These are phyloP conservation scores for Salix arbutifolia DNA, from an alignment of 345 rosid genomes.

Conservation along the genomic window DNA sequence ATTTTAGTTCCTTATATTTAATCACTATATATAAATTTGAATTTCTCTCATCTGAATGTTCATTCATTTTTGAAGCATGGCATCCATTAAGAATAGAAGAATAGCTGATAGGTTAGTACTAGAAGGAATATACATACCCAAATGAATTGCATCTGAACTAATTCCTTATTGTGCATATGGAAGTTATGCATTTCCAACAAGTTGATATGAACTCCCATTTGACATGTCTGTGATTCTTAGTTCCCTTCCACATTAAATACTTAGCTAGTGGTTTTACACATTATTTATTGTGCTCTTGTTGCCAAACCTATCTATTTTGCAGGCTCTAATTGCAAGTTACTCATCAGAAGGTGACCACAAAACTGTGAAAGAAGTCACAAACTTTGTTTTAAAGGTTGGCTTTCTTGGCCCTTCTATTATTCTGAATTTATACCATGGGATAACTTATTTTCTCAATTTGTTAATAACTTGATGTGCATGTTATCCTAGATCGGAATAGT, in stretches of 20 bases:
- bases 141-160: neutral
- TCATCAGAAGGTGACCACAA: constrained; percentile 63
- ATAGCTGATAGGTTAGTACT: neutral
- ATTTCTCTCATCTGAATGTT: neutral
- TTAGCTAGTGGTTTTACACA: neutral
- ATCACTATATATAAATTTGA: neutral
- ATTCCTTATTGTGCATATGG: neutral
- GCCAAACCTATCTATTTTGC: constrained; percentile 6
- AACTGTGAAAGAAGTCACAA: constrained; percentile 61
- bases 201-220: neutral
- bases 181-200: neutral
- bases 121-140: neutral
- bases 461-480: constrained; percentile 5
- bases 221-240: neutral
- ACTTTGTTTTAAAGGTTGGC: constrained; percentile 68
- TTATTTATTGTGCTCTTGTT: neutral
- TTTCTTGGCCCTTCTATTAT: constrained; percentile 5
- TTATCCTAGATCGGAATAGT: constrained; percentile 67
- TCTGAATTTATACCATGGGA: neutral
- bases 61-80: neutral
- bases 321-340: constrained; percentile 85
- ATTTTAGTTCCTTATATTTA: neutral
- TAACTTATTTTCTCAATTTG: neutral
- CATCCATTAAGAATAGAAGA: neutral
- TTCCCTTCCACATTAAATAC: neutral